Conservation (phyloP, 176 grass and related monocot species). For the Oryza meridionalis region DNA sequence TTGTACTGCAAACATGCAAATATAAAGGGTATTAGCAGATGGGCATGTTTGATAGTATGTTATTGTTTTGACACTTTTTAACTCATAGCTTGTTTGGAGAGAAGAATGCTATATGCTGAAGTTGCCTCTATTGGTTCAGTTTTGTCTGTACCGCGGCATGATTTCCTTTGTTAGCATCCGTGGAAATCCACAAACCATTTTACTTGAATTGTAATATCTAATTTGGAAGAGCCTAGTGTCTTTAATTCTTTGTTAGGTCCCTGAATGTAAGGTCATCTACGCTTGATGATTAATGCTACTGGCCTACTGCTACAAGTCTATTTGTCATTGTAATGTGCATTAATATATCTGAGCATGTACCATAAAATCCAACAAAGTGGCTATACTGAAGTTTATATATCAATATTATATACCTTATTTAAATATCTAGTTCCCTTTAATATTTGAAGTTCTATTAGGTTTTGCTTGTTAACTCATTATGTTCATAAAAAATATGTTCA, state of each 20-base stretch:
- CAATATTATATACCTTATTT: neutral
- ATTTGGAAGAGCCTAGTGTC: neutral
- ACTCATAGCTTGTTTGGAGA: neutral
- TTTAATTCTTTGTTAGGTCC: conserved; percentile 6
- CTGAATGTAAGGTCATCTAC: neutral
- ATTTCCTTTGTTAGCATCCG: conserved; percentile 1
- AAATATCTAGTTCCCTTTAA: neutral
- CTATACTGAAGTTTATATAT: neutral
- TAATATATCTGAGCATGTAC: neutral
- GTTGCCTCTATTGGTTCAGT: conserved; percentile 3
- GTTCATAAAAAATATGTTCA: neutral
- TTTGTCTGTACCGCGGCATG: neutral
- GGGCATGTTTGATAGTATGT: conserved; percentile 9
- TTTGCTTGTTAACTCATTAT: neutral
- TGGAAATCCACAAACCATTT: neutral
- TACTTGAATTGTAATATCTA: conserved; percentile 11
- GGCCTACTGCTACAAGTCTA: neutral
- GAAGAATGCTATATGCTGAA: neutral
- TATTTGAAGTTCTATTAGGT: neutral
- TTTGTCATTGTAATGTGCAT: neutral
- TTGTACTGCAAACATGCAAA: neutral
- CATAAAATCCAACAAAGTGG: neutral
- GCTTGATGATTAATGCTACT: neutral
- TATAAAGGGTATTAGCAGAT: neutral
- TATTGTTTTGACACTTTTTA: neutral